Evolutionary conservation across 2,329 filamentous ascomycete species (phyloP).

Genomic region (Gyromitra esculenta): DNA sequence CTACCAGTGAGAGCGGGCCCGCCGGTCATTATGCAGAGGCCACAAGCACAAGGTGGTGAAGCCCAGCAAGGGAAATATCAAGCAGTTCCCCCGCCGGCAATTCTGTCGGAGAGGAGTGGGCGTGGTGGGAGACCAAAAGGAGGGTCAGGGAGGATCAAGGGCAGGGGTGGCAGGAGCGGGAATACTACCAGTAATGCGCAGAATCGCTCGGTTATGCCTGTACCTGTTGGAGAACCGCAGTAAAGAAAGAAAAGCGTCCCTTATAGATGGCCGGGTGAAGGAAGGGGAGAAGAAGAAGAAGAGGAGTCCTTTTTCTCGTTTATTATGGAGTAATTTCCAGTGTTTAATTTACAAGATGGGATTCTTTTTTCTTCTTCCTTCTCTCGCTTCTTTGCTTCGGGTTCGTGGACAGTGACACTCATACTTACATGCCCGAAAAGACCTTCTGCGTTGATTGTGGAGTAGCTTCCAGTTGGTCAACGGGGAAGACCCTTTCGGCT

Average conservation of each 20-base stretch:
- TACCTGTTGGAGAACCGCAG: slow-evolving; percentile 28
- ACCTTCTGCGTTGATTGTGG: slow-evolving; percentile 24
- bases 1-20: slow-evolving; percentile 30
- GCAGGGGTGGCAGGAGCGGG: slow-evolving; percentile 42
- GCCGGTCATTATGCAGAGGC: slow-evolving; percentile 47
- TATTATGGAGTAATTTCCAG: slow-evolving; percentile 43
- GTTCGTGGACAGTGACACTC: neutral
- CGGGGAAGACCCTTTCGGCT: neutral
- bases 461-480: slow-evolving; percentile 39
- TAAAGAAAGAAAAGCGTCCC: slow-evolving; percentile 22
- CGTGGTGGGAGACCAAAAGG: slow-evolving; percentile 56
- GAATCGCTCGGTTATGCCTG: slow-evolving; percentile 25
- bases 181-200: slow-evolving; percentile 27
- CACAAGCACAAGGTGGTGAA: slow-evolving; percentile 41
- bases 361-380: neutral
- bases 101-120: slow-evolving; percentile 60
- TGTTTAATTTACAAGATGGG: neutral
- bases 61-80: slow-evolving; percentile 66
- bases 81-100: slow-evolving; percentile 65
- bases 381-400: neutral
- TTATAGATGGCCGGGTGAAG: neutral
- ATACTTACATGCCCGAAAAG: neutral
- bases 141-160: slow-evolving; percentile 55
- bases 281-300: too few relatives aligned
- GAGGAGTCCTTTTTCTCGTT: neutral